These are phyloP conservation scores for Coffea humblotiana DNA, from an alignment of 305 asterid species.

Conservation along the genomic window DNA sequence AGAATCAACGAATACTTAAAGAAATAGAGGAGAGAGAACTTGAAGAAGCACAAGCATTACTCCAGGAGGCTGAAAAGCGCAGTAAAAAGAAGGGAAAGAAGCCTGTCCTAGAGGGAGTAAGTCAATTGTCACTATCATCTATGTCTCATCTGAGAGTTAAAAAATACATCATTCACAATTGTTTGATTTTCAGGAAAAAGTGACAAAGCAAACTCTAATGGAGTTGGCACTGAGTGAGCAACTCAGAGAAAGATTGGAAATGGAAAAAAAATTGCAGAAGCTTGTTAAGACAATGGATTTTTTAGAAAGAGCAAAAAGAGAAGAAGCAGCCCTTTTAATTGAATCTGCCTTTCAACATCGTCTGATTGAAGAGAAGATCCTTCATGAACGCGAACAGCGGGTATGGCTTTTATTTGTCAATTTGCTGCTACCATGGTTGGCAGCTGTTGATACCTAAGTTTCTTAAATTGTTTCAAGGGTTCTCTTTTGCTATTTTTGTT, in stretches of 20 bases:
- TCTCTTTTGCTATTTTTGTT: neutral
- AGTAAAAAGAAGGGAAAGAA: slow-evolving; percentile 74
- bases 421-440: too few species aligned
- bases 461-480: neutral
- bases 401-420: slow-evolving; percentile 29
- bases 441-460: too few species aligned
- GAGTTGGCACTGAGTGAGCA: slow-evolving; percentile 76
- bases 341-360: slow-evolving; percentile 73
- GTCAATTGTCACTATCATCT: slow-evolving; percentile 16
- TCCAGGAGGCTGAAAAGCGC: slow-evolving; percentile 72
- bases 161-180: slow-evolving; percentile 8
- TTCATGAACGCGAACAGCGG: slow-evolving; percentile 77
- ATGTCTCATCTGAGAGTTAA: neutral
- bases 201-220: slow-evolving; percentile 64
- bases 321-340: slow-evolving; percentile 76
- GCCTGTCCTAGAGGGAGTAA: slow-evolving; percentile 68
- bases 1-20: slow-evolving; percentile 70
- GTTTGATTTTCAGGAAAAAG: slow-evolving; percentile 55
- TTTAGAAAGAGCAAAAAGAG: slow-evolving; percentile 89
- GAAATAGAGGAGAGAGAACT: slow-evolving; percentile 93
- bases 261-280: slow-evolving; percentile 86
- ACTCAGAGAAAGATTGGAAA: slow-evolving; percentile 80
- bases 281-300: slow-evolving; percentile 83
- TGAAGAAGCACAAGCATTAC: slow-evolving; percentile 77
- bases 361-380: slow-evolving; percentile 62